These are phyloP conservation scores for Themeda triandra DNA, from an alignment of 176 grass and related monocot species.

Conservation along the genomic window DNA sequence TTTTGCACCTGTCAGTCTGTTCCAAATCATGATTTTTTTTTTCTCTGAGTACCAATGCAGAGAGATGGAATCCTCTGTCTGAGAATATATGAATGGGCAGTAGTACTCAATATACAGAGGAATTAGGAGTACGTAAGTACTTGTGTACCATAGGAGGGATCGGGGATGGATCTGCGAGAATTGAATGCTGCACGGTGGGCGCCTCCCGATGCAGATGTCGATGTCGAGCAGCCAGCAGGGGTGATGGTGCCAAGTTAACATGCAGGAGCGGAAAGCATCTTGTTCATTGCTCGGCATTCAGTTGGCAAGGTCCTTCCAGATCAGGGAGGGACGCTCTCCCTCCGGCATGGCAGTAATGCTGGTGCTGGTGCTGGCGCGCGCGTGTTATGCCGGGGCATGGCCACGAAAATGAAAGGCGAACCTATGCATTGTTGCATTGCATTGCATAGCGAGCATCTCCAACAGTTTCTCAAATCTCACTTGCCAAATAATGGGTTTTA, in stretches of 20 bases:
- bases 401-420: too few relatives aligned
- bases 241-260: not conserved
- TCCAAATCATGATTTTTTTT: not conserved
- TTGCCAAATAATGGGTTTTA: too few relatives aligned
- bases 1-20: not conserved
- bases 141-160: not conserved
- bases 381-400: too few relatives aligned
- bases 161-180: not conserved
- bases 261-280: not conserved
- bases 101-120: too few relatives aligned
- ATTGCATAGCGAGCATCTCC: too few relatives aligned
- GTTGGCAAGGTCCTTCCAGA: not conserved
- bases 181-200: constrained; percentile 19
- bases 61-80: not conserved
- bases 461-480: too few relatives aligned
- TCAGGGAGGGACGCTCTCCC: not conserved
- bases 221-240: not conserved
- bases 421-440: too few relatives aligned
- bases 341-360: too few relatives aligned
- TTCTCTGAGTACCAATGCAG: not conserved
- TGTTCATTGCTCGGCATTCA: not conserved
- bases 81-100: not conserved
- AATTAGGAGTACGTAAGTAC: too few relatives aligned
- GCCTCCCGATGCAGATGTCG: not conserved
- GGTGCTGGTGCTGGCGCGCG: too few relatives aligned